Percentiles rank a stretch among this genome's conserved stretches.
phyloP scores from a whole-genome alignment of 2,329 filamentous ascomycete species.

The Diaporthe australafricana region DNA sequence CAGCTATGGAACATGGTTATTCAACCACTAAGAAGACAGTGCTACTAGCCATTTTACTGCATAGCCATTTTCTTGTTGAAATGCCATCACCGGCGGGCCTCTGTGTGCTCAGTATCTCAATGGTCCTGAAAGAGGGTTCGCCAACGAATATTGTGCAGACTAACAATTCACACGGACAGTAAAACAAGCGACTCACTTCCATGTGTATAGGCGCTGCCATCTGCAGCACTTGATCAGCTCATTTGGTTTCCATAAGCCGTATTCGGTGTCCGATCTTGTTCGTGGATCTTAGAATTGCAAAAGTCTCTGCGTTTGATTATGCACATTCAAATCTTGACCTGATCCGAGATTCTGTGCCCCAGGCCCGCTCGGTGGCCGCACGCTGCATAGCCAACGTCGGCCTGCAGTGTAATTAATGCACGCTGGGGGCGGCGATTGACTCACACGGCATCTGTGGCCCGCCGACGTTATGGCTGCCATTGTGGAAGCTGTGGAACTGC shows the following conservation, averaged over 20 bases:
- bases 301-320: not conserved
- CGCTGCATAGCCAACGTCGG: slow-evolving; percentile 25
- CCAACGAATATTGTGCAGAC: not conserved
- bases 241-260: not conserved
- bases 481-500: slow-evolving; percentile 17
- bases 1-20: not conserved
- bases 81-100: not conserved
- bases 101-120: not conserved
- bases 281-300: not conserved
- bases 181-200: not conserved
- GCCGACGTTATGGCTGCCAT: slow-evolving; percentile 3
- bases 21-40: not conserved
- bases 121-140: not conserved
- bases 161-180: not conserved
- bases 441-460: slow-evolving; percentile 30
- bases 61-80: not conserved
- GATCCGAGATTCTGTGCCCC: slow-evolving; percentile 15
- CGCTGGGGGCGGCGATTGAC: slow-evolving; percentile 21
- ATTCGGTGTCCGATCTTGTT: not conserved
- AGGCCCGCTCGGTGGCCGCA: slow-evolving; percentile 16
- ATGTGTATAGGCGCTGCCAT: not conserved
- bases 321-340: not conserved
- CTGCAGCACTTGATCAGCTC: not conserved
- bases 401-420: slow-evolving; percentile 31
- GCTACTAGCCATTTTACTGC: not conserved